A percentile compares a stretch with the other conserved stretches of the same genome.
Evolutionary conservation across 2,329 filamentous ascomycete genomes (phyloP).

Genomic region (Epichloe coenophiala): DNA sequence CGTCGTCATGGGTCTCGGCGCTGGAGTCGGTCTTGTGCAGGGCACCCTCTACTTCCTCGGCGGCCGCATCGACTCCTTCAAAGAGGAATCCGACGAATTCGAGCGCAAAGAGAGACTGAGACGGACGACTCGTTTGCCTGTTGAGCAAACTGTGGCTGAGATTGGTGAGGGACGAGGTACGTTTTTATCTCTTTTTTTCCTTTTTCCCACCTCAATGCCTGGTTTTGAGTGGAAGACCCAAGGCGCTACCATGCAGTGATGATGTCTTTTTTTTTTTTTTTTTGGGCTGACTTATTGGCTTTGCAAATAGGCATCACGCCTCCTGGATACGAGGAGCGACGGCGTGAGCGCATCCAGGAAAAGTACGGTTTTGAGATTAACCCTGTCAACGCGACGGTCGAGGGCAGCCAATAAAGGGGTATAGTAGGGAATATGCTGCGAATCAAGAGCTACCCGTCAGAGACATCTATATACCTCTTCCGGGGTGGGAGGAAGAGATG

Average conservation of each 20-base stretch:
- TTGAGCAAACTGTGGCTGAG: constrained; percentile 67
- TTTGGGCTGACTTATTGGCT: background rate
- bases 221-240: no score
- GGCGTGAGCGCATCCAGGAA: constrained; percentile 68
- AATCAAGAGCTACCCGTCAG: background rate
- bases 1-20: constrained; percentile 54
- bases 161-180: constrained; percentile 80
- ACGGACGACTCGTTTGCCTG: constrained; percentile 58
- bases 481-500: constrained; percentile 17
- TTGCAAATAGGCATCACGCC: constrained; percentile 55
- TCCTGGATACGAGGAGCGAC: constrained; percentile 73
- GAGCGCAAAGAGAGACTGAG: constrained; percentile 62
- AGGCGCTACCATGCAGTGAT: background rate
- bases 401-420: constrained; percentile 25
- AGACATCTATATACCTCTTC: constrained; percentile 24
- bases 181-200: constrained; percentile 8
- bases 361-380: constrained; percentile 80
- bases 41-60: constrained; percentile 56
- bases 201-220: background rate
- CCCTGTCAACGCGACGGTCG: constrained; percentile 40
- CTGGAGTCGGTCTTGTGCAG: constrained; percentile 40
- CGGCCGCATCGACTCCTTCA: constrained; percentile 38
- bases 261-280: background rate
- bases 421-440: background rate
- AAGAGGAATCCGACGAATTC: constrained; percentile 53